Base-by-base conservation (phyloP, 2,329 filamentous ascomycete species). In the Penicillium sp. region DNA sequence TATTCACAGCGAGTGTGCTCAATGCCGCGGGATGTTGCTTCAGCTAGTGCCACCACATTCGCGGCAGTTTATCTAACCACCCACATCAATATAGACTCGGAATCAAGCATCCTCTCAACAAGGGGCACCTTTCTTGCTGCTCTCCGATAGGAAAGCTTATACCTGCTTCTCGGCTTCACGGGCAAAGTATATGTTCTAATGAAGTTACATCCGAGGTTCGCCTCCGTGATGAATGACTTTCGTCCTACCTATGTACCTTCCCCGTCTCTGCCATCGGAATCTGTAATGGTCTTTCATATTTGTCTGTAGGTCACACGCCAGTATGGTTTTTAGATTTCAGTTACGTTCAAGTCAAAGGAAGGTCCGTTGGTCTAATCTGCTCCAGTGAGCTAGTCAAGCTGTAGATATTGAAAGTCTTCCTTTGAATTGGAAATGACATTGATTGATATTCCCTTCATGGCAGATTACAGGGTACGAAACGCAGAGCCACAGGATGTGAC, bases 191-290 rank as follows among this genome's bases (percentile, higher is more conserved):
- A 37, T 22, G 53, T 26, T 58, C 47, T 40, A n/a, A 1, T 24
- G 54, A 59, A 62, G 53, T 66, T 67, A 67, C 65, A 67, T 67
- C 61, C 59, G 58, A 47, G 56, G 26, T 35, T 28, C 45, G n/a
- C 45, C 56, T 60, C 50, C 45, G 51, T 64, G 51, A 62, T 56
- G 59, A 67, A 60, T 64, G 40, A 17, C 8, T 40, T 59, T n/a
- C 50, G 64, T 67, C 59, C 57, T 53, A 67, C 65, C 51, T 44
- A 6, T 22, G 26, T 45, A 22, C 38, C 24, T 42, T 28, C 9
- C 17, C 4, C 2, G 28, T 51, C 28, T 22, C 5, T 9, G 15
- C 3, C n/a, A 24, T 42, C 1, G 2, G 5, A 13, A 12, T n/a
- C 0, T 15, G 22, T 24, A 33, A 51, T 5, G n/a, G 28, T 3